phyloP scores from a whole-genome alignment of 2,329 filamentous ascomycete genomes.

The Chrysoporthe austroafricana region DNA sequence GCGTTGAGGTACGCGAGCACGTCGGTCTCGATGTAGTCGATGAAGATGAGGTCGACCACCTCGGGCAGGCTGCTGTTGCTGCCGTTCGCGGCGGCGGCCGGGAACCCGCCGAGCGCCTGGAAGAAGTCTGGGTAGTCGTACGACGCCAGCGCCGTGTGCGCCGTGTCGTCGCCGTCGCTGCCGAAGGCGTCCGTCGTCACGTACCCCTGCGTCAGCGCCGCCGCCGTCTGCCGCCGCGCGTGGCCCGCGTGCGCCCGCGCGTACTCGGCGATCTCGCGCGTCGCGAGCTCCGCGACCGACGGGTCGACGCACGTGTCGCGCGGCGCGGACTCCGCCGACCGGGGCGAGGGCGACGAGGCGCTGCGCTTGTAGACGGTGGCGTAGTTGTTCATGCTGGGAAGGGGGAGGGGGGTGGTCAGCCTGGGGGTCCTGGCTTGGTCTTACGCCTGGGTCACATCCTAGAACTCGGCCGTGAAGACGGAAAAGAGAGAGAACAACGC shows the following conservation, averaged over 20 bases:
- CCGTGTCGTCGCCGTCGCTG: constrained; percentile 57
- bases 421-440: background rate
- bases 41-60: constrained; percentile 56
- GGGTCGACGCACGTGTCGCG: constrained; percentile 55
- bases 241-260: constrained; percentile 40
- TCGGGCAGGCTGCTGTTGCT: constrained; percentile 44
- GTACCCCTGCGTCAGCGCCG: constrained; percentile 51
- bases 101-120: constrained; percentile 53
- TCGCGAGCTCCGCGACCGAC: constrained; percentile 25
- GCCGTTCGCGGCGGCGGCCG: constrained; percentile 29
- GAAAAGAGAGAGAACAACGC: background rate
- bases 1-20: constrained; percentile 43
- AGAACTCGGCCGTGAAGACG: background rate
- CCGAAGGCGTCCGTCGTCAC: constrained; percentile 62
- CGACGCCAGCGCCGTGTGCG: constrained; percentile 51
- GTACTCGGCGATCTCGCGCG: constrained; percentile 32
- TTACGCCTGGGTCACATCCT: too few relatives aligned
- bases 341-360: constrained; percentile 33
- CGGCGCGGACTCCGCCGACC: constrained; percentile 40
- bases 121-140: constrained; percentile 55
- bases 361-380: constrained; percentile 40
- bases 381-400: constrained; percentile 46
- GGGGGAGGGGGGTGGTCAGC: background rate
- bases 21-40: constrained; percentile 52
- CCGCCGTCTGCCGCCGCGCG: constrained; percentile 52